A percentile compares a stretch with the other conserved stretches of the same genome.
Evolutionary conservation across 2,329 filamentous ascomycete genomes (phyloP).

Genomic region (Acrodontium crateriforme): DNA sequence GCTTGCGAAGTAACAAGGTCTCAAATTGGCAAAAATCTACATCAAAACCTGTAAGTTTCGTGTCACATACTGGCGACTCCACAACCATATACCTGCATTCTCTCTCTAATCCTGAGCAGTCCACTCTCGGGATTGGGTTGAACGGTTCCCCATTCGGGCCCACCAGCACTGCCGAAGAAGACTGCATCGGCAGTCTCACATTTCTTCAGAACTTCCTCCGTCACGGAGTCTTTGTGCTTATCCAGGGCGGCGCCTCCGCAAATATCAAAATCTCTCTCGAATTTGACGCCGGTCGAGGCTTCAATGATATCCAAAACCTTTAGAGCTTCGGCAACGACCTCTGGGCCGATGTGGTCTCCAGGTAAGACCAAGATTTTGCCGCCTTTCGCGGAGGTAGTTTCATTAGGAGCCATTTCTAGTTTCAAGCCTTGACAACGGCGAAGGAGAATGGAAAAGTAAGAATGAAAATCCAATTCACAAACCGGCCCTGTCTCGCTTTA

Average conservation of each 20-base stretch:
- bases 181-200: slow-evolving; percentile 31
- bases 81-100: slow-evolving; percentile 24
- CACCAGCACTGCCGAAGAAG: slow-evolving; percentile 36
- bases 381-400: slow-evolving; percentile 5
- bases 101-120: slow-evolving; percentile 26
- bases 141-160: slow-evolving; percentile 31
- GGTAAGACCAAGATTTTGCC: slow-evolving; percentile 31
- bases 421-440: too few relatives aligned
- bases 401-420: too few relatives aligned
- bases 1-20: slow-evolving; percentile 35
- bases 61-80: background rate
- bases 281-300: slow-evolving; percentile 12
- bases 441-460: too few relatives aligned
- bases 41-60: background rate
- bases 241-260: slow-evolving; percentile 29
- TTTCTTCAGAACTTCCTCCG: slow-evolving; percentile 29
- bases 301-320: slow-evolving; percentile 33
- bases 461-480: too few relatives aligned
- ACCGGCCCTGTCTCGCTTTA: too few relatives aligned
- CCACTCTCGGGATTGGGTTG: slow-evolving; percentile 34
- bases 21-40: slow-evolving; percentile 35
- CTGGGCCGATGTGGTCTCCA: slow-evolving; percentile 39
- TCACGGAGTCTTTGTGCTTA: slow-evolving; percentile 32
- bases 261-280: slow-evolving; percentile 21
- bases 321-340: slow-evolving; percentile 34